Evolutionary conservation across 768 basidiomycete genomes (phyloP).

Genomic region (Boletus reticulatus): DNA sequence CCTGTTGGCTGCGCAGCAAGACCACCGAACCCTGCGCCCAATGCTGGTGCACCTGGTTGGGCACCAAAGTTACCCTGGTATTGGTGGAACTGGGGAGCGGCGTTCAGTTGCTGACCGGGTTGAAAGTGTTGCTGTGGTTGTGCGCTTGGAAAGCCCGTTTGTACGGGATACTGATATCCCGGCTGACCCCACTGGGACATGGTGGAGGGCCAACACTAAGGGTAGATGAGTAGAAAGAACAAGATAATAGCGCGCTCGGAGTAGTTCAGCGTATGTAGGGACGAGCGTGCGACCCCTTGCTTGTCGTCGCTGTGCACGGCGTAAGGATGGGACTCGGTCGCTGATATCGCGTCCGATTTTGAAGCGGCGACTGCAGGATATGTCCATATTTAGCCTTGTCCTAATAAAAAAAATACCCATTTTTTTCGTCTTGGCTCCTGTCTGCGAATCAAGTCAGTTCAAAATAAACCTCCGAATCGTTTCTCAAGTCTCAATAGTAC

Average conservation of each 20-base stretch:
- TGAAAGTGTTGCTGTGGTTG: slow-evolving; percentile 49
- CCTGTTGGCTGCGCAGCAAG: slow-evolving; percentile 65
- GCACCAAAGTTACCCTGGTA: slow-evolving; percentile 35
- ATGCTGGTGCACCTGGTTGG: slow-evolving; percentile 24
- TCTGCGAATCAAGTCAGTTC: no score
- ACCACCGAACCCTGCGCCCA: slow-evolving; percentile 36
- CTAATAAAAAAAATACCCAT: neutral
- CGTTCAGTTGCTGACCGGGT: slow-evolving; percentile 32
- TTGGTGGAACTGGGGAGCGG: slow-evolving; percentile 40
- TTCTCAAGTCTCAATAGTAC: no score
- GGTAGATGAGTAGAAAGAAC: neutral
- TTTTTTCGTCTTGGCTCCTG: neutral
- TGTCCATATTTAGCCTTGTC: slow-evolving; percentile 9
- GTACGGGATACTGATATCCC: slow-evolving; percentile 71
- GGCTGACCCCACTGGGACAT: slow-evolving; percentile 83
- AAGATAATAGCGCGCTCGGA: neutral
- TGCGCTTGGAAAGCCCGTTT: slow-evolving; percentile 58
- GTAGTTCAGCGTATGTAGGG: neutral
- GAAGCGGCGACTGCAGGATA: slow-evolving; percentile 14
- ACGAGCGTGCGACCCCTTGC: neutral
- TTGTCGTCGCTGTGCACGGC: neutral
- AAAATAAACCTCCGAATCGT: neutral
- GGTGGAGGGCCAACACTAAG: slow-evolving; percentile 14
- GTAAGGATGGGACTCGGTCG: neutral
- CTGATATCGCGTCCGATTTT: slow-evolving; percentile 11